These are phyloP conservation scores for Spinellus fusiger DNA, from an alignment of 192 early-diverging fungal genomes.

Conservation along the genomic window DNA sequence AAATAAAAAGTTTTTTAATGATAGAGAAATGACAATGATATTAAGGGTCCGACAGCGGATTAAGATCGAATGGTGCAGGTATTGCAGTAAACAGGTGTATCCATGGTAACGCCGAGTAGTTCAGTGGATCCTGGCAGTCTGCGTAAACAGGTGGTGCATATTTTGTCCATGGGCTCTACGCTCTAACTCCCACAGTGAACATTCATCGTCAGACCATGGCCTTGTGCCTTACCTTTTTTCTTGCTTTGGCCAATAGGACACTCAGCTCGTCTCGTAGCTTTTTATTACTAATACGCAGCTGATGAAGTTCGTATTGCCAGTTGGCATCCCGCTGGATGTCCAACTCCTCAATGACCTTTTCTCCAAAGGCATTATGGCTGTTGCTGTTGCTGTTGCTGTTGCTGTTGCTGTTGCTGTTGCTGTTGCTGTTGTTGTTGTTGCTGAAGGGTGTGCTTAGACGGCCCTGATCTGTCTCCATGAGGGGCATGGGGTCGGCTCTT, in stretches of 20 bases:
- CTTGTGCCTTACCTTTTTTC: not conserved
- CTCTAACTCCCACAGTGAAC: not conserved
- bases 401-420: not conserved
- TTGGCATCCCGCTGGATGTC: slow-evolving; percentile 17
- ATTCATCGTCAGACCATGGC: not conserved
- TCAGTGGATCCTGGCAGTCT: slow-evolving; percentile 11
- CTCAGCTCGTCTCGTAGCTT: slow-evolving; percentile 51
- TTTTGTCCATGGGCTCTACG: not conserved
- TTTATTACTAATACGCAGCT: slow-evolving; percentile 50
- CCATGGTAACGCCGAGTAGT: not conserved
- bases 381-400: not conserved
- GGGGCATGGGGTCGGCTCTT: not conserved
- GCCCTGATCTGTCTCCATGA: no score
- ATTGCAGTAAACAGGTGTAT: not conserved
- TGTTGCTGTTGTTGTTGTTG: not conserved
- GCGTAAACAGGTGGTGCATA: slow-evolving; percentile 10
- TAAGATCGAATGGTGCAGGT: not conserved
- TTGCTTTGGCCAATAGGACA: not conserved
- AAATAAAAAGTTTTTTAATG: not conserved
- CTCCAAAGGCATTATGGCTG: not conserved
- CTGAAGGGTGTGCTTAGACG: not conserved
- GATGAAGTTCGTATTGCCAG: slow-evolving; percentile 32
- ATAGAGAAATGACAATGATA: not conserved
- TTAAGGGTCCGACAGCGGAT: not conserved
- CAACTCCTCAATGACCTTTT: slow-evolving; percentile 17